Evolutionary conservation across 2,329 filamentous ascomycete species (phyloP).

Genomic region (Fusarium pseudocircinatum): DNA sequence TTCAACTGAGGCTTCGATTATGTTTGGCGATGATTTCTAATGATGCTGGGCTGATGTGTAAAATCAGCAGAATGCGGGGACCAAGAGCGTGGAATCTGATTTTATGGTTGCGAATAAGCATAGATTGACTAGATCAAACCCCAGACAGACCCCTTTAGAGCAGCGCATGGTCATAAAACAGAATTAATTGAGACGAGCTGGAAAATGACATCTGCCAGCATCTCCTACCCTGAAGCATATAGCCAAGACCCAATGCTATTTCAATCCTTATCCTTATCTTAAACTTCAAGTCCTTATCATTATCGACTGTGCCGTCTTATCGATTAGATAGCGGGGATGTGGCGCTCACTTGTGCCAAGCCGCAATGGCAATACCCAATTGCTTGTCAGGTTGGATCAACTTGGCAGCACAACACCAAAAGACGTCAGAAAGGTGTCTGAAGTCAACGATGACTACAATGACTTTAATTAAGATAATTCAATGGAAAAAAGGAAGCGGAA

Average conservation of each 20-base stretch:
- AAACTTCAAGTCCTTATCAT: fast-evolving
- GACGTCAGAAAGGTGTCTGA: not conserved
- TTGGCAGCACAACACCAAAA: not conserved
- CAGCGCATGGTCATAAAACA: not conserved
- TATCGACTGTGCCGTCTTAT: not conserved
- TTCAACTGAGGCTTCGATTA: fast-evolving
- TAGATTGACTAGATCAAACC: fast-evolving
- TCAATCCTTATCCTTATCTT: too few relatives aligned
- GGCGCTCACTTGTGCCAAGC: not conserved
- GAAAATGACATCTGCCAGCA: not conserved
- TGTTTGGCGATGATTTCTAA: fast-evolving
- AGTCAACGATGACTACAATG: fast-evolving
- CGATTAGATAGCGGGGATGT: not conserved
- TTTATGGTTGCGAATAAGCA: not conserved
- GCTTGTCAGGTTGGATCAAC: fast-evolving
- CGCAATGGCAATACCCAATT: not conserved
- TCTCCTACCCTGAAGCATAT: not conserved
- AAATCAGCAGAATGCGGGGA: too few relatives aligned
- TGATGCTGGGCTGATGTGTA: fast-evolving
- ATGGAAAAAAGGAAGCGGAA: fast-evolving
- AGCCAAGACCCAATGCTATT: too few relatives aligned
- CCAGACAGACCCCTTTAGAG: not conserved
- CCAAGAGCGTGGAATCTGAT: fast-evolving
- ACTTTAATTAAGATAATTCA: fast-evolving
- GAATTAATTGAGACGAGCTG: not conserved